Percentiles rank a stretch among this genome's conserved stretches.
phyloP scores from a whole-genome alignment of 148 eudicot species.

The Nepenthes gracilis region DNA sequence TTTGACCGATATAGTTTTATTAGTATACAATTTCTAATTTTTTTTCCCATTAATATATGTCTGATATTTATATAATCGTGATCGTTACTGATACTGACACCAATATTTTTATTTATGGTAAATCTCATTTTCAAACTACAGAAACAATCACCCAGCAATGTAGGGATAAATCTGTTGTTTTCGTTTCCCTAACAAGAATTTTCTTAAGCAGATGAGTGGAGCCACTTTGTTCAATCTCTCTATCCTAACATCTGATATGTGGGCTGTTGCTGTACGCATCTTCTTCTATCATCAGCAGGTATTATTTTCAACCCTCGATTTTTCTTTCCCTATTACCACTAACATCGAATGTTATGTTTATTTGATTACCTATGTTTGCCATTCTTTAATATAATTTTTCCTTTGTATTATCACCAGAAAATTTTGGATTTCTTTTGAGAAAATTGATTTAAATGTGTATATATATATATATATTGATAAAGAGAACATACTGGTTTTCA shows the following conservation, averaged over 20 bases:
- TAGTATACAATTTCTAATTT: no score
- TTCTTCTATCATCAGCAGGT: slow-evolving; percentile 80
- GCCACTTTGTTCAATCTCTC: slow-evolving; percentile 84
- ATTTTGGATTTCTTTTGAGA: background rate
- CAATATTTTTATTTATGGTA: no score
- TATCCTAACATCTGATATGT: slow-evolving; percentile 84
- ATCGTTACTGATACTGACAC: no score
- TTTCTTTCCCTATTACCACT: background rate
- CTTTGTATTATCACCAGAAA: background rate
- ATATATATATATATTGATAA: background rate
- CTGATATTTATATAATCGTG: no score
- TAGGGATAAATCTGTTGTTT: background rate
- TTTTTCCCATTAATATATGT: no score
- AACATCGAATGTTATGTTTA: no score
- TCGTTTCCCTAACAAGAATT: background rate
- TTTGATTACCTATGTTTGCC: no score
- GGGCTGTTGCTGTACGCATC: slow-evolving; percentile 81
- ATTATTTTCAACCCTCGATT: background rate
- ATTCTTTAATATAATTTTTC: no score
- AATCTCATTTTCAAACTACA: no score
- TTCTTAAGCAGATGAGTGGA: slow-evolving; percentile 51
- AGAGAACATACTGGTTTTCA: background rate
- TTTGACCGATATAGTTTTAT: no score
- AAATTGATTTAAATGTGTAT: no score
- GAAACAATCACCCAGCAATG: no score